A percentile compares a stretch with the other conserved stretches of the same genome.
phyloP scores from a whole-genome alignment of 805 yeast genomes.

The Candida peoriensis region DNA sequence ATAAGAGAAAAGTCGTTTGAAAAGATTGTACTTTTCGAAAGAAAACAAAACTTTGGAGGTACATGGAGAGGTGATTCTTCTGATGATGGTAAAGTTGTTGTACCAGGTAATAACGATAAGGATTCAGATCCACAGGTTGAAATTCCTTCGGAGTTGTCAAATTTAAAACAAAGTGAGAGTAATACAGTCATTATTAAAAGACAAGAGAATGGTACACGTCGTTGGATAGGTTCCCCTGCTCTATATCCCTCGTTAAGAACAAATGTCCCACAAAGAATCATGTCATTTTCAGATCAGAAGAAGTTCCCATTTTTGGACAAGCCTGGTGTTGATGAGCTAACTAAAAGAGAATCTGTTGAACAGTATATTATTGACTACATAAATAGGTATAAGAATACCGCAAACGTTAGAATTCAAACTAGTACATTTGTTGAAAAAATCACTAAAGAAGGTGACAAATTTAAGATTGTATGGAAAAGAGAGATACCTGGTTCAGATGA shows the following conservation, averaged over 20 bases:
- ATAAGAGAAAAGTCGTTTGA: conserved; percentile 26
- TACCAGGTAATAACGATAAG: neutral
- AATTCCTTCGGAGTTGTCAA: neutral
- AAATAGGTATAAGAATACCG: neutral
- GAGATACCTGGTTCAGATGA: too few relatives aligned
- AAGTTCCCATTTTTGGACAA: conserved; percentile 2
- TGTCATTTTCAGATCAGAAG: conserved; percentile 5
- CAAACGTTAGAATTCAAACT: neutral
- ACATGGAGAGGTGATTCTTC: conserved; percentile 26
- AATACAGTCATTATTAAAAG: neutral
- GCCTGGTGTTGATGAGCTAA: conserved; percentile 1
- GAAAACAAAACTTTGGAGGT: conserved; percentile 33
- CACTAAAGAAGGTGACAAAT: conserved; percentile 28
- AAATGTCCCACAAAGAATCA: conserved; percentile 6
- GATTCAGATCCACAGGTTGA: neutral
- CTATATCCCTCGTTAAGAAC: conserved; percentile 4
- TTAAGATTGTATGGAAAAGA: conserved; percentile 20
- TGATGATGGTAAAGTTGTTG: neutral
- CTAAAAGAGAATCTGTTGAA: conserved; percentile 3
- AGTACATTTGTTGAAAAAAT: conserved; percentile 9
- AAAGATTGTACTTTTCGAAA: conserved; percentile 31
- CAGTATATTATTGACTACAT: conserved; percentile 1
- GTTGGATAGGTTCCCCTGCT: conserved; percentile 4
- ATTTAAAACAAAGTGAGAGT: neutral
- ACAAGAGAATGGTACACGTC: neutral